Evolutionary conservation across 179 eudicot genomes (phyloP).

Genomic region (Silene noctiflora): DNA sequence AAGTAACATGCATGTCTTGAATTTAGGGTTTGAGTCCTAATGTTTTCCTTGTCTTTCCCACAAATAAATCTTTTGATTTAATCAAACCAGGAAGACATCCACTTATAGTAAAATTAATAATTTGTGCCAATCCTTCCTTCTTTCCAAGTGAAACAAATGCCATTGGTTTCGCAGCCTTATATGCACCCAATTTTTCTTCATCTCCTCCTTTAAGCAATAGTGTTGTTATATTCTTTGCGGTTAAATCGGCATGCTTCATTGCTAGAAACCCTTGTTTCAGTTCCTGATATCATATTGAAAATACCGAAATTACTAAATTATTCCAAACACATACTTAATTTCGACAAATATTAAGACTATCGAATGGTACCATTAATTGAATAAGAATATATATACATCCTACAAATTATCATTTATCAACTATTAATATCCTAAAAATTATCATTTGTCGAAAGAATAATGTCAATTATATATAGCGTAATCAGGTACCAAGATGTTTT

Average conservation of each 20-base stretch:
- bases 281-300: constrained; percentile 38
- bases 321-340: no score
- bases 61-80: constrained; percentile 64
- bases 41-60: constrained; percentile 51
- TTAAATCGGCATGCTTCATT: constrained; percentile 45
- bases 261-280: constrained; percentile 68
- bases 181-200: constrained; percentile 33
- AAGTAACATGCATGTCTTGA: background rate
- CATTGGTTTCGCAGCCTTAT: constrained; percentile 41
- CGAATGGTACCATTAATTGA: no score
- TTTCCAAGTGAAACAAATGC: constrained; percentile 61
- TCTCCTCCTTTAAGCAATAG: constrained; percentile 42
- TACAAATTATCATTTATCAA: no score
- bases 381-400: no score
- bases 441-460: no score
- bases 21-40: constrained; percentile 37
- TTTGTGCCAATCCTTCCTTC: constrained; percentile 49
- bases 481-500: no score
- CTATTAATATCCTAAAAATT: no score
- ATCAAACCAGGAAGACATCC: constrained; percentile 56
- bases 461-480: no score
- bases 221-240: constrained; percentile 47
- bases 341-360: no score
- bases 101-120: constrained; percentile 33
- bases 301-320: background rate